Conservation (phyloP, 2,329 filamentous ascomycete genomes). For the Colletotrichum theobromicola region DNA sequence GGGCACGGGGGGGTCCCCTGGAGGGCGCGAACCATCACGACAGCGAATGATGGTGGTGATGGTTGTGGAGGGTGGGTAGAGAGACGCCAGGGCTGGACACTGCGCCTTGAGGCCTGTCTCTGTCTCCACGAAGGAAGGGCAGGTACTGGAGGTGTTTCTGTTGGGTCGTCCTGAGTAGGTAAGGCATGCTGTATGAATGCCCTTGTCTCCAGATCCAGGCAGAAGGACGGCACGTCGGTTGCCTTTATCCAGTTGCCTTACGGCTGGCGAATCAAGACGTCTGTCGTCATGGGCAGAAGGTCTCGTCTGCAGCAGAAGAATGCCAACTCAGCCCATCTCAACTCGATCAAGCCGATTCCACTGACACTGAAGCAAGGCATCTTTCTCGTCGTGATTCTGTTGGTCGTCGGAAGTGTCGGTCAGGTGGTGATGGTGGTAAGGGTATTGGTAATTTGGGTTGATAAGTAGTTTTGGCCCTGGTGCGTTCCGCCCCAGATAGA, state of each 20-base stretch:
- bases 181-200: not conserved
- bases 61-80: not conserved
- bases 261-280: not conserved
- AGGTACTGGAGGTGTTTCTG: not conserved
- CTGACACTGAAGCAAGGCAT: not conserved
- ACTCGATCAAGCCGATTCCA: not conserved
- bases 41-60: not conserved
- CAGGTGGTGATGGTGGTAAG: not conserved
- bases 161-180: not conserved
- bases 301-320: not conserved
- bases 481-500: not conserved
- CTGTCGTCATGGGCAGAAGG: not conserved
- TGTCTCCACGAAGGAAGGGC: not conserved
- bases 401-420: not conserved
- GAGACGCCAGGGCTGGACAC: constrained; percentile 7
- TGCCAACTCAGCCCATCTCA: not conserved
- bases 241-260: constrained; percentile 8
- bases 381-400: not conserved
- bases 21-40: not conserved
- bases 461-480: not conserved
- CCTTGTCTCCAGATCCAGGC: not conserved
- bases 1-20: not conserved
- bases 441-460: not conserved
- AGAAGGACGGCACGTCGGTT: not conserved
- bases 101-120: constrained; percentile 1